A percentile compares a stretch with the other conserved stretches of the same genome.
These are phyloP conservation scores for Globisporangium radiosum DNA, from an alignment of 352 stramenopile species.

Conservation along the genomic window DNA sequence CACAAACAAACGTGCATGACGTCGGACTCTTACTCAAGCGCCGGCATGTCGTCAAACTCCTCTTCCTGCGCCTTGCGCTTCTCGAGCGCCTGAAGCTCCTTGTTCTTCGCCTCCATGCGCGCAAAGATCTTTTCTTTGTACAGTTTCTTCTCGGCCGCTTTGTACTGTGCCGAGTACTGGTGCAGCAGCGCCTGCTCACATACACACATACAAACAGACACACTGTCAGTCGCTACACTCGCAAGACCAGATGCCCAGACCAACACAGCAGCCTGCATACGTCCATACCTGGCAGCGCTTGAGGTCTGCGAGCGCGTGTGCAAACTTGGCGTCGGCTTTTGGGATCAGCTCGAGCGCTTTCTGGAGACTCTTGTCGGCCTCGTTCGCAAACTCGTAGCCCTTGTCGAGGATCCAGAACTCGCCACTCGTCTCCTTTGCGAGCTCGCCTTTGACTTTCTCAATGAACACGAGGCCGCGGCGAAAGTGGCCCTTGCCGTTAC, in stretches of 20 bases:
- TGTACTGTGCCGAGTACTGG: constrained; percentile 66
- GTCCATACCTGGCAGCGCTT: constrained; percentile 49
- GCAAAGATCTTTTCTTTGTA: constrained; percentile 89
- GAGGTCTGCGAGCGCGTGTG: constrained; percentile 51
- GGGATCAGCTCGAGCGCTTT: constrained; percentile 46
- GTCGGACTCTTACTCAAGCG: constrained; percentile 42
- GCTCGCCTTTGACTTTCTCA: constrained; percentile 73
- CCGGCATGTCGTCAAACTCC: constrained; percentile 82
- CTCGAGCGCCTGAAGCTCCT: constrained; percentile 59
- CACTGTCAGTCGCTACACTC: background rate
- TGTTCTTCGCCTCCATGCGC: constrained; percentile 78
- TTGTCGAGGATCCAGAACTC: constrained; percentile 88
- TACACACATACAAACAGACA: background rate
- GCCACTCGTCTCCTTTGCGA: constrained; percentile 72
- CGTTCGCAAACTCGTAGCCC: constrained; percentile 58
- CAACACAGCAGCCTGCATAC: background rate
- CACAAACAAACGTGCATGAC: too few relatives aligned
- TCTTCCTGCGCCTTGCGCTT: constrained; percentile 55
- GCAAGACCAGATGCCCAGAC: background rate
- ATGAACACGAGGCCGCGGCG: constrained; percentile 71
- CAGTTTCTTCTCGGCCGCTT: constrained; percentile 83
- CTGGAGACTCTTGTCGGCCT: constrained; percentile 69
- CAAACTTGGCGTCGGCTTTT: constrained; percentile 40
- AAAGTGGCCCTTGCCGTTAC: constrained; percentile 72
- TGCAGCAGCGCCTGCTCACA: constrained; percentile 30